Conservation (phyloP, 352 stramenopile genomes). For the Pythium pyrilobum region DNA sequence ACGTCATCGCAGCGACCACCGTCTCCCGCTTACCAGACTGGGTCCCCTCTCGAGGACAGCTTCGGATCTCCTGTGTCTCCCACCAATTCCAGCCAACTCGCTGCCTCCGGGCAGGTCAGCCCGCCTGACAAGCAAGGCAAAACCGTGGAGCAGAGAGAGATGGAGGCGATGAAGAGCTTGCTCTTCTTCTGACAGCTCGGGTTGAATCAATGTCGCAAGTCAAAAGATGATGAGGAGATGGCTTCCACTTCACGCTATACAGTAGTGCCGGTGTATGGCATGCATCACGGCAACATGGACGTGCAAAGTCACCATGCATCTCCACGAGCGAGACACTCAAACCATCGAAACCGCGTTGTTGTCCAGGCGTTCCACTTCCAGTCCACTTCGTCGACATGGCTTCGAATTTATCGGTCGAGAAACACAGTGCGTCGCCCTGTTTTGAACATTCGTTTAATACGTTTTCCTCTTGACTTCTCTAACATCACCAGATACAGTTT, state of each 20-base stretch:
- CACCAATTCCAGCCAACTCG: background rate
- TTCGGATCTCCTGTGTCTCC: constrained; percentile 12
- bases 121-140: constrained; percentile 11
- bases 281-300: too few relatives aligned
- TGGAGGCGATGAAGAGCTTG: constrained; percentile 50
- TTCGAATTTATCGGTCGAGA: background rate
- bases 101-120: background rate
- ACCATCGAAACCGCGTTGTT: too few relatives aligned
- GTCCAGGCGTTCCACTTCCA: too few relatives aligned
- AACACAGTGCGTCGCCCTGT: background rate
- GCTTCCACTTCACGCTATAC: too few relatives aligned
- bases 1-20: background rate
- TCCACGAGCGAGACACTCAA: too few relatives aligned
- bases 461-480: too few relatives aligned
- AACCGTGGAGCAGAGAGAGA: constrained; percentile 50
- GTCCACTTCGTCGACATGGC: background rate
- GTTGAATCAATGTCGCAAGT: too few relatives aligned
- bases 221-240: too few relatives aligned
- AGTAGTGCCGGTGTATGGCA: too few relatives aligned
- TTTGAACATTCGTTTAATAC: too few relatives aligned
- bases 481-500: constrained; percentile 3
- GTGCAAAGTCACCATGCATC: too few relatives aligned
- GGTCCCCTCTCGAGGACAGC: constrained; percentile 3
- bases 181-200: too few relatives aligned
- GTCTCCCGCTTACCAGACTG: background rate